Evolutionary conservation across 805 yeast genomes (phyloP).

Genomic region (Barnettozyma wickerhamii): DNA sequence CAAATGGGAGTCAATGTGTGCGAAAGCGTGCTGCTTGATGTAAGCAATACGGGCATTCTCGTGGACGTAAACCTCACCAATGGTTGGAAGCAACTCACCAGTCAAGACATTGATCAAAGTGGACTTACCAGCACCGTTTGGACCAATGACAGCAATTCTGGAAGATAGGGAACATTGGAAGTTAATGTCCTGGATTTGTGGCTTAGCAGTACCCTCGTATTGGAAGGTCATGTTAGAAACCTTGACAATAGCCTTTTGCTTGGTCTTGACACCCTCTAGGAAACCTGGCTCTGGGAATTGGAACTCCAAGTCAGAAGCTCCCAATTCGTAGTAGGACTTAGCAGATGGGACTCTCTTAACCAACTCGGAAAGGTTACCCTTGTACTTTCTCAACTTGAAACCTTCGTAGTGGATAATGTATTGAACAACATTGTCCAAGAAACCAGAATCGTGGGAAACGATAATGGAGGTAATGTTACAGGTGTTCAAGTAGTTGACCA

Average conservation of each 20-base stretch:
- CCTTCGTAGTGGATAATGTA: constrained; percentile 99
- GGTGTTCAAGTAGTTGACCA: constrained; percentile 97
- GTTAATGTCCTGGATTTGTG: constrained; percentile 85
- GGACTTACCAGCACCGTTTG: constrained; percentile 99
- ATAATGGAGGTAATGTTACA: constrained; percentile 98
- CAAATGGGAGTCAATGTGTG: constrained; percentile 97
- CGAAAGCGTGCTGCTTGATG: constrained; percentile 99
- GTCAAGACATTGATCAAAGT: constrained; percentile 98
- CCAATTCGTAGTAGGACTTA: constrained; percentile 96
- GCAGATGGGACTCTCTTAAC: constrained; percentile 99
- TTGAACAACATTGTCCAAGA: constrained; percentile 96
- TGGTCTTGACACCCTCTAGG: constrained; percentile 99
- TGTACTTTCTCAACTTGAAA: constrained; percentile 98
- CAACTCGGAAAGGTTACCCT: constrained; percentile 99
- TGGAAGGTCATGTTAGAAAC: constrained; percentile 97
- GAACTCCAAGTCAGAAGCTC: constrained; percentile 97
- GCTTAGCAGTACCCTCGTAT: constrained; percentile 98
- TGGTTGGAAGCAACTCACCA: constrained; percentile 98
- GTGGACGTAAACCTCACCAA: constrained; percentile 99
- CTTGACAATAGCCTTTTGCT: constrained; percentile 99
- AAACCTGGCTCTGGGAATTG: constrained; percentile 99
- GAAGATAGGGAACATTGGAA: constrained; percentile 99
- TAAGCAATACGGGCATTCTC: constrained; percentile 99
- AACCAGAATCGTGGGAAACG: constrained; percentile 99
- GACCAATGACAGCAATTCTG: constrained; percentile 99